Base-by-base conservation (phyloP, 768 basidiomycete genomes). In the Amanita polypyramis region DNA sequence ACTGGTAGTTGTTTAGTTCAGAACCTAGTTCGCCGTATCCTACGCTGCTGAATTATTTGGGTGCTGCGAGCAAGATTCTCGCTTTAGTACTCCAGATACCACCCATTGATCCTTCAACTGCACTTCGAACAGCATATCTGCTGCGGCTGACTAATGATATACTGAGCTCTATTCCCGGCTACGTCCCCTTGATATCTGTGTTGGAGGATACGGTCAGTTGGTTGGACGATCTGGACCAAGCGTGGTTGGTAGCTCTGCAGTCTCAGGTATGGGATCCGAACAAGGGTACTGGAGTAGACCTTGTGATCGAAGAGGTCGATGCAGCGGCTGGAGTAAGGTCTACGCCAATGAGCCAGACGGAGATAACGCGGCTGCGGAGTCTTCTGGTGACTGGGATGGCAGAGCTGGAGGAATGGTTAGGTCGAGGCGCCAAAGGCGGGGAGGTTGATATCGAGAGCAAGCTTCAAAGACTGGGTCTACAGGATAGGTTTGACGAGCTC, bases 121-220 rank as follows among this genome's bases (percentile, higher is more conserved):
- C 77, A 11, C 69, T 89, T 3, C 77, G 87, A 7, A 79, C 70
- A 6, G 69, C 78, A 2, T 77, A 79, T 51, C 68, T 89, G n/a
- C 76, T 90, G 19, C 80, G 79, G 21, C 67, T 88, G 6, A 88
- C 84, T 2, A 76, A 77, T 45, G 85, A 88, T 41, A 69, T 77
- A 14, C 64, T 89, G 54, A 64, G 61, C 50, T 70, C 76, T 8
- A 73, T 86, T 7, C 65, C 74, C 4, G 82, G 84, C 4, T 90
- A 90, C 57, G 61, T 65, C 2, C 70, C 76, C 0, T 61, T 69
- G 12, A 51, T 63, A 17, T 60, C 65, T 5, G 62, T 67, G 11
- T 62, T 90, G 1, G 70, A 65, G 27, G 65, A 72, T 32, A 68
- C 85, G 4, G 66, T 84, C 20, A 77, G 82, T 51, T 84, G 79